These are phyloP conservation scores for Quercus suber DNA, from an alignment of 306 rosid genomes.

Conservation along the genomic window DNA sequence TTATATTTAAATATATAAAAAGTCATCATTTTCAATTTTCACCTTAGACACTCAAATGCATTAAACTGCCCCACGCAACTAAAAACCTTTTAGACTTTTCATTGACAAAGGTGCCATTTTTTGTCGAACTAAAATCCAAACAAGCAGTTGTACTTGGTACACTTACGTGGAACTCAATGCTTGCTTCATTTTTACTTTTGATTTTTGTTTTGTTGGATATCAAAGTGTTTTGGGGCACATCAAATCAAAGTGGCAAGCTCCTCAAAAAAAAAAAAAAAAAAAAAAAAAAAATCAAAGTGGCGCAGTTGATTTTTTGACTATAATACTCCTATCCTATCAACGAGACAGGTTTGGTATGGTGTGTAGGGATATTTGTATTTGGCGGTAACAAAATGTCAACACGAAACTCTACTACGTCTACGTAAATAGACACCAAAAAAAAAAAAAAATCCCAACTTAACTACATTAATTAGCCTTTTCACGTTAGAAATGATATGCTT, in stretches of 20 bases:
- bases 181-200: conserved; percentile 1
- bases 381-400: conserved; percentile 21
- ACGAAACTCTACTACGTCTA: background rate
- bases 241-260: background rate
- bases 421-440: background rate
- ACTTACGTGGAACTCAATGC: background rate
- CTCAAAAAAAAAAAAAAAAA: too few species aligned
- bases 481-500: background rate
- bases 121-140: conserved; percentile 6
- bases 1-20: too few species aligned
- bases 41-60: accelerated
- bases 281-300: background rate
- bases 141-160: conserved; percentile 19
- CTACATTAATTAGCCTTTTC: background rate
- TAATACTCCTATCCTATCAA: too few species aligned
- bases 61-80: too few species aligned
- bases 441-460: background rate
- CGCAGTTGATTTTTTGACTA: conserved; percentile 19
- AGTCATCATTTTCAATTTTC: accelerated
- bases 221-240: background rate
- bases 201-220: too few species aligned
- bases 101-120: too few species aligned
- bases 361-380: too few species aligned
- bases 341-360: conserved; percentile 12
- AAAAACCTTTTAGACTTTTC: too few species aligned